Evolutionary conservation across 2,329 filamentous ascomycete species (phyloP).

Genomic region (Colletotrichum karsti): DNA sequence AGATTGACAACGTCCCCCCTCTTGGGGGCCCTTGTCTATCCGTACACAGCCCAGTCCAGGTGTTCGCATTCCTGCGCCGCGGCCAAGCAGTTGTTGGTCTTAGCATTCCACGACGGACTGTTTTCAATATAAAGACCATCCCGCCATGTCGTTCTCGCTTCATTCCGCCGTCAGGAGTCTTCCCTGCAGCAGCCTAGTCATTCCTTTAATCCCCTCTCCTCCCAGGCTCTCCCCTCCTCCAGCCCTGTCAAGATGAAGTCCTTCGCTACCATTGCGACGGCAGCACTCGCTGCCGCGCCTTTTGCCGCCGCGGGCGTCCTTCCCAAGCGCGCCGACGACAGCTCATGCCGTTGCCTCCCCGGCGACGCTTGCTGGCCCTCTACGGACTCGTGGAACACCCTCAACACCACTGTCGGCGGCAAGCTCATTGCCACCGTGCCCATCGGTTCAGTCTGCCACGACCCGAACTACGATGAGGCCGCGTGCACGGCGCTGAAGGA

Average conservation of each 20-base stretch:
- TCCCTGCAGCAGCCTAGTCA: slow-evolving; percentile 27
- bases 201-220: slow-evolving; percentile 9
- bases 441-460: slow-evolving; percentile 61
- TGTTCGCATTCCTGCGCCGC: not conserved
- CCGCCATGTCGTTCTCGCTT: slow-evolving; percentile 9
- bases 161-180: slow-evolving; percentile 17
- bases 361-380: slow-evolving; percentile 64
- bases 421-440: slow-evolving; percentile 61
- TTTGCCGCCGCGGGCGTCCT: slow-evolving; percentile 18
- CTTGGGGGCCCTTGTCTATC: not conserved
- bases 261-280: slow-evolving; percentile 15
- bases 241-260: slow-evolving; percentile 24
- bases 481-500: slow-evolving; percentile 48
- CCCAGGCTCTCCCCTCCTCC: slow-evolving; percentile 6
- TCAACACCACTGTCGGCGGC: slow-evolving; percentile 62
- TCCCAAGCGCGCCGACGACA: slow-evolving; percentile 16
- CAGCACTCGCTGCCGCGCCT: slow-evolving; percentile 14
- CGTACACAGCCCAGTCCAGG: slow-evolving; percentile 7
- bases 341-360: slow-evolving; percentile 54
- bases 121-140: slow-evolving; percentile 26
- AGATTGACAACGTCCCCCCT: slow-evolving; percentile 5
- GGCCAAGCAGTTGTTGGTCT: not conserved
- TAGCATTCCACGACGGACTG: not conserved
- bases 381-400: slow-evolving; percentile 50
- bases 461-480: slow-evolving; percentile 50